Evolutionary conservation across 208 protist genomes (phyloP).

Genomic region (Acanthamoeba royreba): DNA sequence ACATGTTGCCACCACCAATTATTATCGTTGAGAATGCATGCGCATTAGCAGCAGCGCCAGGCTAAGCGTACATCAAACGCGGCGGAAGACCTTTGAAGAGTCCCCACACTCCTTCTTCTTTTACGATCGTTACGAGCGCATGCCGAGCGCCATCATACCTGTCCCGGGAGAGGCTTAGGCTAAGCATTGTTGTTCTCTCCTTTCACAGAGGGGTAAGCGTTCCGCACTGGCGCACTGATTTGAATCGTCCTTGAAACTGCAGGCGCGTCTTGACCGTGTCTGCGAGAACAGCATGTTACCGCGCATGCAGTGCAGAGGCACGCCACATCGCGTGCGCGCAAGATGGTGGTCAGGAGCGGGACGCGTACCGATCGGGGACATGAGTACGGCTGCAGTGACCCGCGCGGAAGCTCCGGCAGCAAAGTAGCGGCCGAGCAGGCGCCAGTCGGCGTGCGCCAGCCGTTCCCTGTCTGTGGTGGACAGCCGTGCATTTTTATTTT

Average conservation of each 20-base stretch:
- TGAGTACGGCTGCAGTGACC: not conserved
- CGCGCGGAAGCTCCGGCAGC: not conserved
- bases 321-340: too few relatives aligned
- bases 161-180: not conserved
- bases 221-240: not conserved
- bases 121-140: not conserved
- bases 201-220: not conserved
- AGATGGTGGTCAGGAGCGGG: too few relatives aligned
- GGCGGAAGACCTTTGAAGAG: slow-evolving; percentile 9
- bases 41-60: not conserved
- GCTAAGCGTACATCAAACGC: not conserved
- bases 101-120: not conserved
- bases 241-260: not conserved
- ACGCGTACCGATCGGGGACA: not conserved
- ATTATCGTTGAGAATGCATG: not conserved
- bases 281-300: too few relatives aligned
- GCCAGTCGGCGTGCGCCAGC: not conserved
- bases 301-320: too few relatives aligned
- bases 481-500: too few relatives aligned
- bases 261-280: slow-evolving; percentile 3
- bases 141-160: not conserved
- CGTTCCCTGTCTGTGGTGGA: not conserved
- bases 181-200: not conserved
- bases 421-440: not conserved
- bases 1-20: not conserved